phyloP scores from a whole-genome alignment of 106 monocot genomes.

The Allium fistulosum region DNA sequence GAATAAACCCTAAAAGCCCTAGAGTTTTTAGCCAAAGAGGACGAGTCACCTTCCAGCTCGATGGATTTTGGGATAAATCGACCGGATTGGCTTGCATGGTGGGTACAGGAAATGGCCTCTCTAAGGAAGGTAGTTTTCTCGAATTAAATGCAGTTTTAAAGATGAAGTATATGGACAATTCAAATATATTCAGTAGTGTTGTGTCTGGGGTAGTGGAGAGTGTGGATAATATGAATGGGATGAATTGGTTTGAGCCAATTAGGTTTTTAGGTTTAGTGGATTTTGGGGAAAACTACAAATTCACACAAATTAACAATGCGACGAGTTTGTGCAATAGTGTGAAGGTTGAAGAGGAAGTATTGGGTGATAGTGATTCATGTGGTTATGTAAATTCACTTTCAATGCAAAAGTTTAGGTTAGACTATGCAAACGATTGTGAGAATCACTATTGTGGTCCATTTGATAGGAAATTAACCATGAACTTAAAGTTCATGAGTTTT shows the following conservation, averaged over 20 bases:
- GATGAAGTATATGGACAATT: slow-evolving; percentile 30
- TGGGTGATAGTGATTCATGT: slow-evolving; percentile 23
- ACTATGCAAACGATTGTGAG: slow-evolving; percentile 27
- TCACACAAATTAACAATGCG: slow-evolving; percentile 31
- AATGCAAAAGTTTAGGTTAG: slow-evolving; percentile 21
- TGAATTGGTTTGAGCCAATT: slow-evolving; percentile 38
- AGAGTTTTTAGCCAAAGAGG: slow-evolving; percentile 9
- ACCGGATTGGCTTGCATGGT: slow-evolving; percentile 65
- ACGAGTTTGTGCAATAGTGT: slow-evolving; percentile 17
- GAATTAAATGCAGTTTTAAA: slow-evolving; percentile 45
- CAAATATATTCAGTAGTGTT: slow-evolving; percentile 34
- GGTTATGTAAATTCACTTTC: background rate
- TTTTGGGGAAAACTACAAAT: slow-evolving; percentile 35
- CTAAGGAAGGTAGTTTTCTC: slow-evolving; percentile 25
- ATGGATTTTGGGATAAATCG: slow-evolving; percentile 49
- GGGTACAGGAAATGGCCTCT: slow-evolving; percentile 26
- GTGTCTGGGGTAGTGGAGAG: slow-evolving; percentile 44
- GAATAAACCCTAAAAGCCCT: slow-evolving; percentile 22
- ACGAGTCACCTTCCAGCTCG: slow-evolving; percentile 25
- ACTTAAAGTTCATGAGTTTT: slow-evolving; percentile 25
- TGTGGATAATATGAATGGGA: slow-evolving; percentile 14
- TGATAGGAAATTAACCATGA: slow-evolving; percentile 7
- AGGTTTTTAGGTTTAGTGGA: slow-evolving; percentile 35
- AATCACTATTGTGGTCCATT: slow-evolving; percentile 27
- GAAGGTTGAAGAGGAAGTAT: background rate